phyloP scores from a whole-genome alignment of 2,329 filamentous ascomycete species.

The Tolypocladium cylindrosporum region DNA sequence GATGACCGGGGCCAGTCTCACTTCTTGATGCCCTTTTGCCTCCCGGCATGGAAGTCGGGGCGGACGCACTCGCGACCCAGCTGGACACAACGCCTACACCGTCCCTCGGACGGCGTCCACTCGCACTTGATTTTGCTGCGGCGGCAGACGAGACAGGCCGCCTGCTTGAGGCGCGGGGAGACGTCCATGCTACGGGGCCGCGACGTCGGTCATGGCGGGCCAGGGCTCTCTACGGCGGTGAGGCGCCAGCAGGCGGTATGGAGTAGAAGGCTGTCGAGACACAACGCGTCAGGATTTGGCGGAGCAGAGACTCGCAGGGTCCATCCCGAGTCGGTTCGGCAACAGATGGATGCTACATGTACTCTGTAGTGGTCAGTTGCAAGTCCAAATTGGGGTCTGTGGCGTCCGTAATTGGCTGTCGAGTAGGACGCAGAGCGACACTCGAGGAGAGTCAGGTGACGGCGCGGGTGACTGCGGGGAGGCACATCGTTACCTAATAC shows the following conservation, averaged over 20 bases:
- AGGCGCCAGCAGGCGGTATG: background rate
- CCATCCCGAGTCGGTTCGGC: background rate
- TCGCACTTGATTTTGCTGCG: slow-evolving; percentile 61
- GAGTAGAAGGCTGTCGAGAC: background rate
- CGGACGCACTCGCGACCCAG: slow-evolving; percentile 53
- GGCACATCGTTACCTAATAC: background rate
- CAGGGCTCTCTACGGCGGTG: background rate
- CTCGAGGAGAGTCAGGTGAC: background rate
- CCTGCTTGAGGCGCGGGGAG: slow-evolving; percentile 23
- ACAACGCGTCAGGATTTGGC: background rate
- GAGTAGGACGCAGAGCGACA: too few species aligned
- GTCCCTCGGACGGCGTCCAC: slow-evolving; percentile 37
- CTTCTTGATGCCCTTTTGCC: slow-evolving; percentile 73
- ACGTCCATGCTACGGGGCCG: slow-evolving; percentile 7
- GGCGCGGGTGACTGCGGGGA: background rate
- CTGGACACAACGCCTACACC: slow-evolving; percentile 53
- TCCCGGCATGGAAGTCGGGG: slow-evolving; percentile 62
- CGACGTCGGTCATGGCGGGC: background rate
- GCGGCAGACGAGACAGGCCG: slow-evolving; percentile 54
- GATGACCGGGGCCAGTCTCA: slow-evolving; percentile 20
- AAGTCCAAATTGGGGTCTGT: too few species aligned
- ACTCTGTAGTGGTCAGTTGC: too few species aligned
- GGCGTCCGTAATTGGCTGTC: too few species aligned
- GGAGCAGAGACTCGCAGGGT: background rate
- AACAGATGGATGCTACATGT: background rate